Conservation (phyloP, 805 yeast species). For the Ascoidea asiatica region DNA sequence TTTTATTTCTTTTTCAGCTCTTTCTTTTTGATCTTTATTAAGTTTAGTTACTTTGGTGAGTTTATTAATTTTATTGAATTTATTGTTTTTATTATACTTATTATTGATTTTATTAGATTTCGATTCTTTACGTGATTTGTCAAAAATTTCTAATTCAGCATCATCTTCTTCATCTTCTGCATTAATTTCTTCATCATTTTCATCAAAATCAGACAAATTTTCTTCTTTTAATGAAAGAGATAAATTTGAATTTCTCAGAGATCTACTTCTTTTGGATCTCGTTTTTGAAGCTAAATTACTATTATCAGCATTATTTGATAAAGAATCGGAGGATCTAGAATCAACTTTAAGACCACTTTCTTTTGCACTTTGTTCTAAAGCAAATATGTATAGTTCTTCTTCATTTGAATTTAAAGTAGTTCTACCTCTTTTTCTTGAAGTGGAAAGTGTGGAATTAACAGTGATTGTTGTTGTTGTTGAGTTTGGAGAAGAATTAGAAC, state of each 20-base stretch:
- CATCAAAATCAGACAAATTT: constrained; percentile 2
- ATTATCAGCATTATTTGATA: constrained; percentile 2
- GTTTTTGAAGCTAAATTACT: constrained; percentile 5
- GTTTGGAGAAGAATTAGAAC: not conserved
- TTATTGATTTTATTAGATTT: too few relatives aligned
- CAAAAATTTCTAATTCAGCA: too few relatives aligned
- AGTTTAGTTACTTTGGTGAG: too few relatives aligned
- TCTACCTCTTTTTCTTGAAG: constrained; percentile 28
- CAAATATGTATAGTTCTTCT: constrained; percentile 18
- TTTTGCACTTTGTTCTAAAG: constrained; percentile 42
- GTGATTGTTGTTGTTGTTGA: not conserved
- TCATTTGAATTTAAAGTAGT: constrained; percentile 14
- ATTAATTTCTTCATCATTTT: not conserved
- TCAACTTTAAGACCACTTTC: constrained; percentile 29
- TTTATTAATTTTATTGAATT: too few relatives aligned
- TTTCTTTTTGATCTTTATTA: not conserved
- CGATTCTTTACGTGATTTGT: too few relatives aligned
- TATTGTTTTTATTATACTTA: too few relatives aligned
- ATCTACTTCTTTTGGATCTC: constrained; percentile 6
- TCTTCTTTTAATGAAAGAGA: constrained; percentile 1
- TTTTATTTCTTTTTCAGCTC: not conserved
- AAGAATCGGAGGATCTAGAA: not conserved
- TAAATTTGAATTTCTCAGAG: constrained; percentile 6
- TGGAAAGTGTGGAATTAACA: constrained; percentile 11
- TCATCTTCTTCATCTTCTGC: constrained; percentile 6